A percentile compares a stretch with the other conserved stretches of the same genome.
Evolutionary conservation across 2,329 filamentous ascomycete species (phyloP).

Genomic region (Colletotrichum sp.): DNA sequence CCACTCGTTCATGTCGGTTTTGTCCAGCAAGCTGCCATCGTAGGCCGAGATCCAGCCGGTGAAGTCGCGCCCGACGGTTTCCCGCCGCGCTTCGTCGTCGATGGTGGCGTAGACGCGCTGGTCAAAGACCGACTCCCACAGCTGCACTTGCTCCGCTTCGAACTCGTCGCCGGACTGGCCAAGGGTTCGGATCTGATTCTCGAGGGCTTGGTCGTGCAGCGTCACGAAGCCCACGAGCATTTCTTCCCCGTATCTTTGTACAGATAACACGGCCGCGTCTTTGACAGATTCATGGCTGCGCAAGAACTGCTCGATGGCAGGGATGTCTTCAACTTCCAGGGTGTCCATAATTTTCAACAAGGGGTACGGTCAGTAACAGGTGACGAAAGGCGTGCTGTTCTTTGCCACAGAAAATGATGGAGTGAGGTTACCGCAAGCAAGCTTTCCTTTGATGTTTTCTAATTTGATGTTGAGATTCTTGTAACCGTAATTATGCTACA

Average conservation of each 20-base stretch:
- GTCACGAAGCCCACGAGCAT: neutral
- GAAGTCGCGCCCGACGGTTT: conserved; percentile 30
- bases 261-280: neutral
- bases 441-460: neutral
- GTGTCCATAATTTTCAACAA: neutral
- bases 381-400: neutral
- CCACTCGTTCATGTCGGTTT: conserved; percentile 35
- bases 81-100: neutral
- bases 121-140: neutral
- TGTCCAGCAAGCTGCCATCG: conserved; percentile 29
- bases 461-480: neutral
- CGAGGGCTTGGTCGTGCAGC: neutral
- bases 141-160: neutral
- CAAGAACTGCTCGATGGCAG: neutral
- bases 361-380: neutral
- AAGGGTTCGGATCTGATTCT: neutral
- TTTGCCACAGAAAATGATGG: neutral
- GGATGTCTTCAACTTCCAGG: neutral
- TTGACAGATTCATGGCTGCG: neutral
- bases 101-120: neutral
- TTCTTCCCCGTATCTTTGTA: neutral
- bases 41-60: conserved; percentile 37
- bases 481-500: neutral
- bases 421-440: neutral
- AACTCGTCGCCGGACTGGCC: neutral